Evolutionary conservation across 306 rosid species (phyloP).

Genomic region (Purshia tridentata): DNA sequence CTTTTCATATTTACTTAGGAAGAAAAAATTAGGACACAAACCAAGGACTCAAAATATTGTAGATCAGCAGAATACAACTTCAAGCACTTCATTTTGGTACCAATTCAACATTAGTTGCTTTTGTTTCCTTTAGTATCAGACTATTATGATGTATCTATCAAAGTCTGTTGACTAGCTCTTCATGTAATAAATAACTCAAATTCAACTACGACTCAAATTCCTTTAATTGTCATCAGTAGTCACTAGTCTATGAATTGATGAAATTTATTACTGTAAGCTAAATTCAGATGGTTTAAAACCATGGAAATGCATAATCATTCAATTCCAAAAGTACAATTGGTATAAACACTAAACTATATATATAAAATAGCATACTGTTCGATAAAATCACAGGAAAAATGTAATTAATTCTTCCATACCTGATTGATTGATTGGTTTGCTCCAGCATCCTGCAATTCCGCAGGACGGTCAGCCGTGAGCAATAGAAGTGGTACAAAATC

Average conservation of each 20-base stretch:
- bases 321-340: not conserved
- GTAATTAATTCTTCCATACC: slow-evolving; percentile 36
- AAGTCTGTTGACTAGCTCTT: not conserved
- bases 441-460: slow-evolving; percentile 78
- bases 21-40: no score
- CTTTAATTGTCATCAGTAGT: not conserved
- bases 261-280: not conserved
- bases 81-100: no score
- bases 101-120: no score
- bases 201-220: not conserved
- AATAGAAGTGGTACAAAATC: slow-evolving; percentile 86
- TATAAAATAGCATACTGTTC: not conserved
- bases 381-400: slow-evolving; percentile 7
- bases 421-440: slow-evolving; percentile 93
- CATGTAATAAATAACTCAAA: not conserved
- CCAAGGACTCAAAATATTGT: no score
- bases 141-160: not conserved
- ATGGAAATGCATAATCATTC: not conserved
- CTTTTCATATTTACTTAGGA: no score
- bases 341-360: not conserved
- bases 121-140: no score
- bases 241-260: not conserved
- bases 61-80: no score
- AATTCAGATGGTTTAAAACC: not conserved
- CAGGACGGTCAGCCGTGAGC: slow-evolving; percentile 96